phyloP scores from a whole-genome alignment of 2,329 filamentous ascomycete species.

The Penicillium vulpinum region DNA sequence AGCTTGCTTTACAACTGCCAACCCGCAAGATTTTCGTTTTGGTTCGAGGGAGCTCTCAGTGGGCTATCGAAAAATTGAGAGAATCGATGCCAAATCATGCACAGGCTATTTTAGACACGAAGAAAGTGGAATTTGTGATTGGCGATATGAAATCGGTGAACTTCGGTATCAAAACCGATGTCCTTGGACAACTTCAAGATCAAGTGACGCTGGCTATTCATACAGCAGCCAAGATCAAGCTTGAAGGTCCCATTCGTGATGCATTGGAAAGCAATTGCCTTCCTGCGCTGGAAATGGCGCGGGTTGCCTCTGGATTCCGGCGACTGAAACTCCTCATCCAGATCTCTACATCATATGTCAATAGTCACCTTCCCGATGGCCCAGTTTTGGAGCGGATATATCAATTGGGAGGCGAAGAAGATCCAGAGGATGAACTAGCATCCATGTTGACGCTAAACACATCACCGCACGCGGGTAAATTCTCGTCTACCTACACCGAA shows the following conservation, averaged over 20 bases:
- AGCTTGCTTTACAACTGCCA: constrained; percentile 34
- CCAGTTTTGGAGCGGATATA: constrained; percentile 30
- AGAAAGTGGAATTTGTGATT: constrained; percentile 31
- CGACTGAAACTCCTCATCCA: constrained; percentile 32
- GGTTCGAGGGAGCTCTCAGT: constrained; percentile 24
- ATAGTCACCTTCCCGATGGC: constrained; percentile 35
- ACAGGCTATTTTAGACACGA: constrained; percentile 25
- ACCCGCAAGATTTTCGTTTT: constrained; percentile 34
- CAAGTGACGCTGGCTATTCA: constrained; percentile 37
- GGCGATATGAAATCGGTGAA: constrained; percentile 30
- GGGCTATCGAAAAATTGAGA: constrained; percentile 31
- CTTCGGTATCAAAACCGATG: constrained; percentile 25
- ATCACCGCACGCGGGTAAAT: constrained; percentile 20
- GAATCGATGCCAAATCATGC: constrained; percentile 32
- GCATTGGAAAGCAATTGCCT: constrained; percentile 36
- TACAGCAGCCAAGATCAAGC: constrained; percentile 34
- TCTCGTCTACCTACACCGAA: constrained; percentile 34
- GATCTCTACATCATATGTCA: constrained; percentile 34
- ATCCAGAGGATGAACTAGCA: constrained; percentile 31
- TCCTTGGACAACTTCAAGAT: constrained; percentile 22
- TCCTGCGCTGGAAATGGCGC: constrained; percentile 31
- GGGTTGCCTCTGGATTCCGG: constrained; percentile 28
- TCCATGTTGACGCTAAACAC: constrained; percentile 20
- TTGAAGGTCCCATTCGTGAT: constrained; percentile 29
- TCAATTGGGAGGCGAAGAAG: constrained; percentile 24